These are phyloP conservation scores for Cephalotrichum gorgonifer DNA, from an alignment of 2,329 filamentous ascomycete species.

Conservation along the genomic window DNA sequence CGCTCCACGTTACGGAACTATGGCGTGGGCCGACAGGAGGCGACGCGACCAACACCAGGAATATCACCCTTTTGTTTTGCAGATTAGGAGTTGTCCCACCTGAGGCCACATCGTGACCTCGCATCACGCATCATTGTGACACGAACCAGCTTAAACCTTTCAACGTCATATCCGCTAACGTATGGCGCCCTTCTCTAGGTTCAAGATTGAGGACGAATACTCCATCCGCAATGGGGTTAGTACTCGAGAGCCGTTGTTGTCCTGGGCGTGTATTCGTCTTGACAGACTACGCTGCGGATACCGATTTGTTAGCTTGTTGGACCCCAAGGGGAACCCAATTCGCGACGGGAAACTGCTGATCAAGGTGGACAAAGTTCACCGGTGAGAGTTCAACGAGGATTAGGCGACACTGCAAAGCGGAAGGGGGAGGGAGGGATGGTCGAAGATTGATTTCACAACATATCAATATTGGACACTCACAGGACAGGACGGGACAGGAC, in stretches of 20 bases:
- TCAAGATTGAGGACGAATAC: slow-evolving; percentile 43
- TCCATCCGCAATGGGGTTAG: slow-evolving; percentile 10
- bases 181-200: slow-evolving; percentile 22
- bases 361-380: slow-evolving; percentile 33
- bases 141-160: too few species aligned
- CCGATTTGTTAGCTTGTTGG: slow-evolving; percentile 40
- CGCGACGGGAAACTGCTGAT: slow-evolving; percentile 39
- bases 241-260: slow-evolving; percentile 23
- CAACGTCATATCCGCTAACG: background rate
- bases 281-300: slow-evolving; percentile 46
- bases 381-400: background rate
- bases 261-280: slow-evolving; percentile 50
- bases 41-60: too few species aligned
- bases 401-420: too few species aligned
- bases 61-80: too few species aligned
- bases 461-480: background rate
- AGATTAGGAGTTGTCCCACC: too few species aligned
- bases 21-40: too few species aligned
- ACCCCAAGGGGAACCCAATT: slow-evolving; percentile 32
- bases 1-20: too few species aligned
- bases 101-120: too few species aligned
- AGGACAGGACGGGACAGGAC: background rate
- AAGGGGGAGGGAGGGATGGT: background rate
- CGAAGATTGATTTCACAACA: background rate
- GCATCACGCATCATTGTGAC: too few species aligned